Evolutionary conservation across 2,329 filamentous ascomycete genomes (phyloP), one percentile per base, ranked within the genome.

Genomic region (Shiraia bambusicola): DNA sequence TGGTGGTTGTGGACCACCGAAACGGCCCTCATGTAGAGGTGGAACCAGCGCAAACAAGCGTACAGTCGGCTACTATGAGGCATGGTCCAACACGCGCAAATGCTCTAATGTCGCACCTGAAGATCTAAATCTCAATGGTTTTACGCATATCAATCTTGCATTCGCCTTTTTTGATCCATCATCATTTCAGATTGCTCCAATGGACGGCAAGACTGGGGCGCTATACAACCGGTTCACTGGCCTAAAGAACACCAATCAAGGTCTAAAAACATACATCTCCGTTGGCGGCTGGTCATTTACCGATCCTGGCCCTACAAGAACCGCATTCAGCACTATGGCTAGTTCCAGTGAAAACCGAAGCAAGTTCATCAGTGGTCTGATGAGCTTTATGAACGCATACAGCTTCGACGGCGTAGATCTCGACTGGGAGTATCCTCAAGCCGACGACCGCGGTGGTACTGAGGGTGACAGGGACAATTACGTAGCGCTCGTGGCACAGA

Each of bases 391-490:
- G 62, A 15, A 43, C 1, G 61, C 50, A 6, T 72, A 73, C 40
- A 62, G 55, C 6, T 71, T 76, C 30, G 71, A 76, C 47, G 73
- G 73, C 1, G 56, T 73, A 2, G 72, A 76, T 37, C 34, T 76
- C 7, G 72, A 76, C 44, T 76, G 72, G 72, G 69, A 69, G 1
- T 47, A 59, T 2, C 57, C 55, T 1, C 49, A 24, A 1, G 58
- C 58, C 0, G 30, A 38, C 2, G 72, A 75, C 16, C 58, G 72
- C 2, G 46, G 47, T 6, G 74, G 74, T 1, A 45, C 33, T 0
- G 25, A 50, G 0, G 63, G 50, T 1, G 73, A 76, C 27, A 39
- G 28, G 11, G 35, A 43, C 5, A 63, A 62, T 34, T 56, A 44
- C 46, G 31, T 40, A 13, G 28, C 34, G 4, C 19, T 30, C 6